Percentiles rank a stretch among this genome's conserved stretches.
Conservation (phyloP, 176 grass and related monocot species). For the Stipa capillata region DNA sequence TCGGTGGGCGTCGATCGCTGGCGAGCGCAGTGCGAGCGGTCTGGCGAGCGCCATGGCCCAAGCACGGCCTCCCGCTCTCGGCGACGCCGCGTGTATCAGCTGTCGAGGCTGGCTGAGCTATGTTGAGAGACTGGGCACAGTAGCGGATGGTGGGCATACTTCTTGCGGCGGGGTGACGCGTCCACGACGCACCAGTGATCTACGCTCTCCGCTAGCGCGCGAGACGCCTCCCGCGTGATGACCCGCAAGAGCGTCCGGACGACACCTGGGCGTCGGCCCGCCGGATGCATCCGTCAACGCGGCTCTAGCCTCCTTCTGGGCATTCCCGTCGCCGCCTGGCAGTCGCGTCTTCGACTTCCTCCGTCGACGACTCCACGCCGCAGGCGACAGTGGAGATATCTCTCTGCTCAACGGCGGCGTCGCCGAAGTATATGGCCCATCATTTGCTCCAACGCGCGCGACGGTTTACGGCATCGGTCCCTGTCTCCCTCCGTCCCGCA, state of each 20-base stretch:
- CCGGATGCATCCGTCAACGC: slow-evolving; percentile 87
- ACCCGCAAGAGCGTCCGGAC: slow-evolving; percentile 66
- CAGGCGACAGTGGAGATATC: slow-evolving; percentile 86
- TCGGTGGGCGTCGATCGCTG: no score
- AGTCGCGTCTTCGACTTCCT: slow-evolving; percentile 70
- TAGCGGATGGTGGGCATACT: slow-evolving; percentile 78
- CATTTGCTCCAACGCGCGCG: slow-evolving; percentile 59
- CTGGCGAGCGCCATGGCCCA: no score
- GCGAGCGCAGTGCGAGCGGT: no score
- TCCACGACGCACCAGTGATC: slow-evolving; percentile 79
- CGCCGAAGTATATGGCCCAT: slow-evolving; percentile 82
- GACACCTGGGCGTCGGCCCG: slow-evolving; percentile 66
- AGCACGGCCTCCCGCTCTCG: no score
- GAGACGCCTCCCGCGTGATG: slow-evolving; percentile 81
- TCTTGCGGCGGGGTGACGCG: slow-evolving; percentile 71
- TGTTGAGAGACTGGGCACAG: no score
- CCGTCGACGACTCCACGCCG: slow-evolving; percentile 58
- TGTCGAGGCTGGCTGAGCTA: no score
- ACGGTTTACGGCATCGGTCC: slow-evolving; percentile 80
- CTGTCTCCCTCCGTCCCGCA: slow-evolving; percentile 65
- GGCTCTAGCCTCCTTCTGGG: slow-evolving; percentile 83
- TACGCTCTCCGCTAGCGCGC: slow-evolving; percentile 46
- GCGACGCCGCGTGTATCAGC: no score
- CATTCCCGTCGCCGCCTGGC: slow-evolving; percentile 42
- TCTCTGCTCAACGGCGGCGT: slow-evolving; percentile 66